Percentiles rank a stretch among this genome's conserved stretches.
Evolutionary conservation across 208 protist species (phyloP).

Genomic region (Zelonia costaricensis): DNA sequence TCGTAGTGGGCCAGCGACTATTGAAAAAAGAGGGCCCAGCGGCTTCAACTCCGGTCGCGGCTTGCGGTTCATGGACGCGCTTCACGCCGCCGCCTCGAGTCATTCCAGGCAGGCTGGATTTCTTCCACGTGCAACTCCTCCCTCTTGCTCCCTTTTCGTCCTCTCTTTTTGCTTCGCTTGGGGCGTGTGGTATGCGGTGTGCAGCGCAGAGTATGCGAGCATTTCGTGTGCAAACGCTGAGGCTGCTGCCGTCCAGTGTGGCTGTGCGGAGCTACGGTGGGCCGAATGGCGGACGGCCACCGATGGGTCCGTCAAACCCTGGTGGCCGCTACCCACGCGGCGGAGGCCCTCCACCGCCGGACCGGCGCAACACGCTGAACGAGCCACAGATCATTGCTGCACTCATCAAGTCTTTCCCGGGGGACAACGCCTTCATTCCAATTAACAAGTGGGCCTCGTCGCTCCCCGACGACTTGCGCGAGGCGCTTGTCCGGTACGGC

Average conservation of each 20-base stretch:
- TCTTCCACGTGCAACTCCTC: no score
- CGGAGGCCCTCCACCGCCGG: conserved; percentile 14
- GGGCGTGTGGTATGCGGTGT: no score
- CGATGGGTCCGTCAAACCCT: no score
- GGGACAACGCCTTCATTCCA: conserved; percentile 42
- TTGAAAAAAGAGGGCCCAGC: no score
- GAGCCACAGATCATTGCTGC: conserved; percentile 71
- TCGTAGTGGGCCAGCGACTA: no score
- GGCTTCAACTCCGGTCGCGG: no score
- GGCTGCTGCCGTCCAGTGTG: background rate
- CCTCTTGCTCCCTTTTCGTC: background rate
- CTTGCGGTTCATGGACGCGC: no score
- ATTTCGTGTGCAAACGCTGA: conserved; percentile 5
- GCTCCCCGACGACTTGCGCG: conserved; percentile 65
- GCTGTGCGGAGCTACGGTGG: conserved; percentile 11
- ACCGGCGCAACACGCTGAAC: conserved; percentile 21
- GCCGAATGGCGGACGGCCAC: background rate
- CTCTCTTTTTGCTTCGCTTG: background rate
- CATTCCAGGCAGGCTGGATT: no score
- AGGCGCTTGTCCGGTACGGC: conserved; percentile 63
- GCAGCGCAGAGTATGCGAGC: conserved; percentile 10
- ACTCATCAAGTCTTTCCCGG: conserved; percentile 57
- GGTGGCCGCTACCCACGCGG: conserved; percentile 7
- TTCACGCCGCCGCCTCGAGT: no score
- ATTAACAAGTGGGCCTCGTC: conserved; percentile 51